Conservation (phyloP, 495 filamentous ascomycete genomes). For the Penicillium verhagenii region DNA sequence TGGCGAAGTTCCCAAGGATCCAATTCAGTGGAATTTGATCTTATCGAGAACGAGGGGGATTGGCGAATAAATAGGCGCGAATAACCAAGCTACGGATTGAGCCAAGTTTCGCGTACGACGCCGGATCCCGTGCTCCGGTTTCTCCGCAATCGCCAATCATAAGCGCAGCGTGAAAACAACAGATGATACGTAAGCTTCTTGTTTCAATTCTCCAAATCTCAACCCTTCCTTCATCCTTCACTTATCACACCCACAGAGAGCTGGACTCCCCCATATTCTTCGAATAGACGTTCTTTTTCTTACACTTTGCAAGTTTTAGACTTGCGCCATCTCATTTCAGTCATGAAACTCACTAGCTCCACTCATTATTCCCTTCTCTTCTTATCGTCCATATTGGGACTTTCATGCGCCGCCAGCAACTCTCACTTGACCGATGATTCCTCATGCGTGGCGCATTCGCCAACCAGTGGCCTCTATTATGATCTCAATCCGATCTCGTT, state of each 20-base stretch:
- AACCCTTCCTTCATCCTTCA: neutral
- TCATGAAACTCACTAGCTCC: constrained; percentile 24
- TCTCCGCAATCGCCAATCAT: constrained; percentile 18
- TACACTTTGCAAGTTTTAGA: neutral
- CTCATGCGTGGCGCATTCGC: constrained; percentile 78
- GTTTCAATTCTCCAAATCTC: constrained; percentile 7
- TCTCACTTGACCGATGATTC: constrained; percentile 26
- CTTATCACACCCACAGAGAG: constrained; percentile 6
- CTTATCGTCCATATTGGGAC: constrained; percentile 17
- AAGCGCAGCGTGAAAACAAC: neutral
- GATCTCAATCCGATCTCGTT: constrained; percentile 78
- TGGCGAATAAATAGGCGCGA: constrained; percentile 10
- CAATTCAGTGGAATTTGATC: neutral
- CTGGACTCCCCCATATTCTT: constrained; percentile 14
- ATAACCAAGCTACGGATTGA: neutral
- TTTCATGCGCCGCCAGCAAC: constrained; percentile 26
- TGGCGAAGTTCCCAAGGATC: constrained; percentile 7
- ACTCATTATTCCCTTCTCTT: constrained; percentile 21
- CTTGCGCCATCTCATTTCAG: neutral
- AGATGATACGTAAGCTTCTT: constrained; percentile 22
- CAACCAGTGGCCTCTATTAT: constrained; percentile 77
- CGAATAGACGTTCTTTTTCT: constrained; percentile 7
- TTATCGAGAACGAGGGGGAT: neutral
- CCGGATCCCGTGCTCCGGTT: constrained; percentile 17
- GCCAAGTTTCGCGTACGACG: constrained; percentile 21